Base-by-base conservation (phyloP, 106 monocot genomes). In the Acanthochlamys bracteata region DNA sequence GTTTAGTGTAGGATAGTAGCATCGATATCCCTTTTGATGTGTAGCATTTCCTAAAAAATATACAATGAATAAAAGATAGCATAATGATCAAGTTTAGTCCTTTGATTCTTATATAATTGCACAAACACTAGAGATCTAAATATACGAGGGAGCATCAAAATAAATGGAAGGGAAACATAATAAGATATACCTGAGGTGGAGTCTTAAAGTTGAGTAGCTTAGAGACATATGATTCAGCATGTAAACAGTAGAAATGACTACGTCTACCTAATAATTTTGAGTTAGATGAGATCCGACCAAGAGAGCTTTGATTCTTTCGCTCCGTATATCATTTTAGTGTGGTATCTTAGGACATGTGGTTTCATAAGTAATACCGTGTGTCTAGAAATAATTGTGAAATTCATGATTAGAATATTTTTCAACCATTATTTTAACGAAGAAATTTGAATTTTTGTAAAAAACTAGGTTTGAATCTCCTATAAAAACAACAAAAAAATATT, bases 51-150 rank as follows among this genome's bases (percentile, higher is more conserved):
- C 33, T 33, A 33, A 6, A 33, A 33, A 33, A 33, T 33, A 33
- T 33, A 19, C 43, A 64, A 20, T 64, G 20, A 39, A 64, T n/a
- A n/a, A n/a, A n/a, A n/a, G n/a, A n/a, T 41, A 43, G 63, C 21
- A 20, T 42, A 39, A n/a, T 16, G 41, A 64, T 64, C 63, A 41
- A 43, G 19, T 64, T 64, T 42, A 64, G 33, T 41, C 16, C 16
- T 10, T 20, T 64, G 11, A 42, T 42, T 16, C 20, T 16, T 43
- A 19, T 39, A 39, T 41, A 27, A 10, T 42, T 64, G 63, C 20
- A 64, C 63, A 64, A 64, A 43, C 39, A 45, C 65, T 33, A 33
- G 4, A 33, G 33, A 65, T 45, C 65, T 51, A 52, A 65, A 65
- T 7, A 49, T 51, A 11, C 45, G 20, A 10, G 16, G 33, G 33